Evolutionary conservation across 2,329 filamentous ascomycete species (phyloP), one percentile per base, ranked within the genome.

Genomic region (Stylonectria norvegica): DNA sequence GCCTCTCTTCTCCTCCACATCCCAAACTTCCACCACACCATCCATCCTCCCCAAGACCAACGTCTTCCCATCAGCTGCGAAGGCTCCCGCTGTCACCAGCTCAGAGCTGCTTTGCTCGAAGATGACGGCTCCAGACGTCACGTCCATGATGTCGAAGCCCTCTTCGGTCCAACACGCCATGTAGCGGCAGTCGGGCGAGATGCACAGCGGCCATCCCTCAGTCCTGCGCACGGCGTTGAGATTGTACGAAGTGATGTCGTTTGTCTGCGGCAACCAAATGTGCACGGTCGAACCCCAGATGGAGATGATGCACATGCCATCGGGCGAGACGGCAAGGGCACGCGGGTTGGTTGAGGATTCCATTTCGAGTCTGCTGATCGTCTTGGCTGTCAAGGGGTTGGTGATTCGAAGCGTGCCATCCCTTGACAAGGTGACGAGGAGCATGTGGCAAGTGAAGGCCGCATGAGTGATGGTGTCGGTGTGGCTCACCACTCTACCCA

Each of bases 151-250:
- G 16, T 70, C 68, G 37, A 70, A 63, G 5, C 67, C 68, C 4
- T 62, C 59, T 37, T 70, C 68, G 0, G 63, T 70, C 42, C 67
- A 57, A 45, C 63, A 66, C 14, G 53, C 57, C 52, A 70, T 54
- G 45, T 61, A 67, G 30, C 59, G 47, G 17, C 61, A 60, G 43
- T 70, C 64, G 2, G 62, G 53, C 4, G 67, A 70, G 20, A 69
- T 56, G 25, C 55, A 58, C 36, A 70, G 48, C 15, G 68, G 67
- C 65, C 66, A 70, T 18, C 67, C 67, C 43, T 70, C 68, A 11
- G 28, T 44, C 32, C 32, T 28, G 14, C 67, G 56, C n/a, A 61
- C 55, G 3, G 55, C 42, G 38, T 60, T 54, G 23, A 70, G 54
- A 38, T 59, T 57, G 49, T 67, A 70, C 3, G 56, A 64, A 1